Percentiles rank a stretch among this genome's conserved stretches.
These are phyloP conservation scores for Flammula alnicola DNA, from an alignment of 1,284 basidiomycete genomes.

Conservation along the genomic window DNA sequence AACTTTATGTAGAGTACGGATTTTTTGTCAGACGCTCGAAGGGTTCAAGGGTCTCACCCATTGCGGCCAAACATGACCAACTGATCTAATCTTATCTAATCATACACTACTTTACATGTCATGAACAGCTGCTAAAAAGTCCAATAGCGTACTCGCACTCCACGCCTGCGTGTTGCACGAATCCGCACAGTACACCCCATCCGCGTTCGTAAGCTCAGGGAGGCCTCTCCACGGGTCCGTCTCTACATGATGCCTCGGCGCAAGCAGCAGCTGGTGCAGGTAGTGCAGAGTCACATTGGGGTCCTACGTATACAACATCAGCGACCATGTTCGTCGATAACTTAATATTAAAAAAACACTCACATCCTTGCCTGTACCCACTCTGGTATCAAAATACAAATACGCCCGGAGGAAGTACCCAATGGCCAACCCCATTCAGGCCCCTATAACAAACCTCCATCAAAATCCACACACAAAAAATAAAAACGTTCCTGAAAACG, in stretches of 20 bases:
- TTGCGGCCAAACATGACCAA: constrained; percentile 29
- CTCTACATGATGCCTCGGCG: constrained; percentile 74
- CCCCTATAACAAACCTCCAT: constrained; percentile 47
- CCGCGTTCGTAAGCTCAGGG: constrained; percentile 88
- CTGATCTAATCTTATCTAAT: constrained; percentile 29
- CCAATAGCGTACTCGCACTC: constrained; percentile 87
- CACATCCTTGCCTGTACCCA: constrained; percentile 68
- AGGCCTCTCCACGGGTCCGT: constrained; percentile 88
- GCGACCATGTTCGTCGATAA: background rate
- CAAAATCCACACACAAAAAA: background rate
- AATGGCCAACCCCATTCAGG: constrained; percentile 95
- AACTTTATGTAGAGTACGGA: background rate
- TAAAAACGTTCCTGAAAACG: constrained; percentile 26
- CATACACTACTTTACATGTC: constrained; percentile 25
- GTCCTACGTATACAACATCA: constrained; percentile 50
- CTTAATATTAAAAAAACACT: constrained; percentile 31
- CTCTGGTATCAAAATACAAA: constrained; percentile 78
- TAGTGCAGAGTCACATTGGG: constrained; percentile 76
- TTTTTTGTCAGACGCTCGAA: constrained; percentile 2
- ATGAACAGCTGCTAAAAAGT: constrained; percentile 82
- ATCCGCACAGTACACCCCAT: constrained; percentile 82
- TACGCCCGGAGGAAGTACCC: constrained; percentile 97
- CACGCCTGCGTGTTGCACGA: constrained; percentile 93
- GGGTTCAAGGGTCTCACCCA: constrained; percentile 8
- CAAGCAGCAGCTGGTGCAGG: constrained; percentile 74